Evolutionary conservation across 257 asterid species (phyloP), one percentile per base, ranked within the genome.

Genomic region (Salvia miltiorrhiza): DNA sequence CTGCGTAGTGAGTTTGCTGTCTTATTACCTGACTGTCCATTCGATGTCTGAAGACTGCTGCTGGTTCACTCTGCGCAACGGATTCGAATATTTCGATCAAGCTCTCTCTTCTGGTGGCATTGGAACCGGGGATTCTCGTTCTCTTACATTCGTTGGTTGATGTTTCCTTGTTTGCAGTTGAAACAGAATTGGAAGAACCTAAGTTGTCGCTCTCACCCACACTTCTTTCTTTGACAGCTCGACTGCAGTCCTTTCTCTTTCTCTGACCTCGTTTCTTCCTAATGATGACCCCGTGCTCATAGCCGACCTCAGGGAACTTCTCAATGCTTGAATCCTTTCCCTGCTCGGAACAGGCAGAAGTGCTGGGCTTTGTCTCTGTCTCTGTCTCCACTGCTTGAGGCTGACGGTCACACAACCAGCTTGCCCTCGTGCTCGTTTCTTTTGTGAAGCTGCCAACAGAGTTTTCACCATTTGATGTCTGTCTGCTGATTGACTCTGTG

Each of bases 11-110:
- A 40, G n/a, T 12, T 20, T 2, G 4, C 7, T 59, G 30, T 65
- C 19, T 11, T 8, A 20, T 49, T 74, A 87, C 95, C 97, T 92
- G 99, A 75, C 97, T 81, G 76, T 93, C 99, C 87, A 93, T 89
- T 44, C 95, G 89, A 77, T 90, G 96, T 77, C 83, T 83, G 69
- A 93, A 90, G 70, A 87, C 96, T 7, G 79, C 61, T 1, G 95
- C 96, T 3, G 86, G 82, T 45, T 83, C 90, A 7, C 89, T 83
- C 78, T 61, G 78, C 1, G 90, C 86, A 58, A 90, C 73, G 12
- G 87, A 80, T 64, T 77, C 41, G 72, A 84, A 90, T 63, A 90
- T 81, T 20, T 73, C 85, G 52, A 85, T 77, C 85, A 90, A 75
- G 56, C 50, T 57, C 30, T 73, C 79, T 35, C 71, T 78, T 33